A percentile compares a stretch with the other conserved stretches of the same genome.
Evolutionary conservation across 2,329 filamentous ascomycete species (phyloP).

Genomic region (Exophiala viscosa): DNA sequence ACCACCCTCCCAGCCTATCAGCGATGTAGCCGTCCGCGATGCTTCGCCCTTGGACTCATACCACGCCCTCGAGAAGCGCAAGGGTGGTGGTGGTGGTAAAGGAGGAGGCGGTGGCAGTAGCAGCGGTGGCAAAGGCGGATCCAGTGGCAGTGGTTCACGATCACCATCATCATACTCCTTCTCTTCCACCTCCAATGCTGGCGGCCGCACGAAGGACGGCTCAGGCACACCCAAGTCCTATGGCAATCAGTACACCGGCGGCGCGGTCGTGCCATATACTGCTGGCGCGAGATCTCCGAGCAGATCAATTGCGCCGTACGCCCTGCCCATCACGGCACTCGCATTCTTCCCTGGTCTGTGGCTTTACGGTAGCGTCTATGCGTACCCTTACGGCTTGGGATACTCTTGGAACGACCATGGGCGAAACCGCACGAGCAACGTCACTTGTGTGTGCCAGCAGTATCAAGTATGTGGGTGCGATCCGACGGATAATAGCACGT

Average conservation of each 20-base stretch:
- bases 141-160: conserved; percentile 14
- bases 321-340: conserved; percentile 47
- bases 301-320: conserved; percentile 47
- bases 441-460: conserved; percentile 55
- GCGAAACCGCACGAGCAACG: conserved; percentile 40
- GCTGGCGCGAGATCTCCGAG: conserved; percentile 44
- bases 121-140: conserved; percentile 12
- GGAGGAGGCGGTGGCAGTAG: conserved; percentile 16
- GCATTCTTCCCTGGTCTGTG: conserved; percentile 52
- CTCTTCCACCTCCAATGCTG: conserved; percentile 28
- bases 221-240: conserved; percentile 45
- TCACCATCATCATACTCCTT: conserved; percentile 23
- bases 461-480: conserved; percentile 58
- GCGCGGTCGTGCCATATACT: conserved; percentile 50
- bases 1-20: conserved; percentile 12
- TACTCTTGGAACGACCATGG: conserved; percentile 43
- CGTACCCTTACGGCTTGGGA: conserved; percentile 52
- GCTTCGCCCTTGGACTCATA: conserved; percentile 15
- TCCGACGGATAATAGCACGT: conserved; percentile 43
- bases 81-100: conserved; percentile 27
- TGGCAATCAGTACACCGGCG: conserved; percentile 55
- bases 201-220: conserved; percentile 35
- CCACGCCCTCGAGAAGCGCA: conserved; percentile 26
- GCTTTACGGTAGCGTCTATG: conserved; percentile 51
- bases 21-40: conserved; percentile 17